These are phyloP conservation scores for Phaseolus lunatus DNA, from an alignment of 306 rosid species.

Conservation along the genomic window DNA sequence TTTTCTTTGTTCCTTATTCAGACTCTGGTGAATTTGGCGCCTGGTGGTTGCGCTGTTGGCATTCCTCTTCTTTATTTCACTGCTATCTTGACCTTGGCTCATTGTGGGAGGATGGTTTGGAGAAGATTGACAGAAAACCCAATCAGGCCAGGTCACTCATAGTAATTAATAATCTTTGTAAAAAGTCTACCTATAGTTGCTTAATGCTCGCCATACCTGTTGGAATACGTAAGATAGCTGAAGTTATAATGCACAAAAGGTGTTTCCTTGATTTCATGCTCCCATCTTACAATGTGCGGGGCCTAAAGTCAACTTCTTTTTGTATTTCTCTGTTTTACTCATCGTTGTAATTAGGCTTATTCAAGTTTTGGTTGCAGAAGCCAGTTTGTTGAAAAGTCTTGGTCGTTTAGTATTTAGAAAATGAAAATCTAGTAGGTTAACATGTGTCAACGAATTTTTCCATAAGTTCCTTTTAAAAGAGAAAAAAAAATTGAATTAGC, in stretches of 20 bases:
- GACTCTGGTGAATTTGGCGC: constrained; percentile 85
- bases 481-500: no score
- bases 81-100: constrained; percentile 63
- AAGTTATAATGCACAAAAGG: constrained; percentile 31
- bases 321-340: constrained; percentile 30
- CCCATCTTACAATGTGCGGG: constrained; percentile 1
- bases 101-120: constrained; percentile 91
- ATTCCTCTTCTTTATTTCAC: constrained; percentile 79
- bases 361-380: constrained; percentile 5
- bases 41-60: constrained; percentile 83
- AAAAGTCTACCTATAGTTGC: constrained; percentile 31
- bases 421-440: neutral
- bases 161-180: constrained; percentile 37
- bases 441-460: no score
- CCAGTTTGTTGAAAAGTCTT: constrained; percentile 9
- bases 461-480: no score
- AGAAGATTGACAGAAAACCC: constrained; percentile 72
- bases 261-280: constrained; percentile 19
- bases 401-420: constrained; percentile 5
- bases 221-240: constrained; percentile 12
- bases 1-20: constrained; percentile 49
- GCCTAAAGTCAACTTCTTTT: constrained; percentile 30
- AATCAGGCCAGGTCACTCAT: constrained; percentile 50
- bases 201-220: constrained; percentile 32
- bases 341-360: constrained; percentile 19